These are phyloP conservation scores for Xylariaceae sp. DNA, from an alignment of 2,329 filamentous ascomycete genomes.

Conservation along the genomic window DNA sequence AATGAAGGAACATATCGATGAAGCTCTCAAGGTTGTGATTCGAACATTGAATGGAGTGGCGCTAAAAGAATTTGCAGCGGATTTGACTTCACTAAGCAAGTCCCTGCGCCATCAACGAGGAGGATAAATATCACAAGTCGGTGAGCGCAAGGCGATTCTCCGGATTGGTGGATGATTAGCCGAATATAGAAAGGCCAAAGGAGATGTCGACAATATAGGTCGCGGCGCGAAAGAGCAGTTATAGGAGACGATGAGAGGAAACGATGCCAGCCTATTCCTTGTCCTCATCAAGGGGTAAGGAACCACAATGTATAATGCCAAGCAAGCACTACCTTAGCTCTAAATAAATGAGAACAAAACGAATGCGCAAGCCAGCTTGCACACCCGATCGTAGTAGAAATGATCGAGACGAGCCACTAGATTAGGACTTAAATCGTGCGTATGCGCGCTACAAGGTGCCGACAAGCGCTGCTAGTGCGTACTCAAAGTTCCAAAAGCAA, in stretches of 20 bases:
- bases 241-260: background rate
- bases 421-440: slow-evolving; percentile 7
- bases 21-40: slow-evolving; percentile 24
- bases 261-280: slow-evolving; percentile 1
- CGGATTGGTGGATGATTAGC: slow-evolving; percentile 3
- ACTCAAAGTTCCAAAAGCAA: no score
- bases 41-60: background rate
- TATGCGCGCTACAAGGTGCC: slow-evolving; percentile 5
- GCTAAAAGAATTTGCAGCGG: slow-evolving; percentile 4
- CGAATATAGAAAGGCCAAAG: background rate
- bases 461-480: no score
- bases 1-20: slow-evolving; percentile 63
- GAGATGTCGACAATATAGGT: slow-evolving; percentile 2
- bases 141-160: background rate
- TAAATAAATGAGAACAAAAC: slow-evolving; percentile 4
- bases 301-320: slow-evolving; percentile 9
- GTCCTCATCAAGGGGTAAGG: background rate
- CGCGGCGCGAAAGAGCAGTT: background rate
- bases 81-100: slow-evolving; percentile 8
- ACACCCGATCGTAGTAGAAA: background rate
- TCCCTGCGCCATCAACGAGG: slow-evolving; percentile 3
- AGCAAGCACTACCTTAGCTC: slow-evolving; percentile 3
- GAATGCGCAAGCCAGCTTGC: slow-evolving; percentile 2
- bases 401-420: slow-evolving; percentile 20
- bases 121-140: background rate